Percentiles rank a stretch among this genome's conserved stretches.
Conservation (phyloP, 345 rosid genomes). For the Eutrema japonicum region DNA sequence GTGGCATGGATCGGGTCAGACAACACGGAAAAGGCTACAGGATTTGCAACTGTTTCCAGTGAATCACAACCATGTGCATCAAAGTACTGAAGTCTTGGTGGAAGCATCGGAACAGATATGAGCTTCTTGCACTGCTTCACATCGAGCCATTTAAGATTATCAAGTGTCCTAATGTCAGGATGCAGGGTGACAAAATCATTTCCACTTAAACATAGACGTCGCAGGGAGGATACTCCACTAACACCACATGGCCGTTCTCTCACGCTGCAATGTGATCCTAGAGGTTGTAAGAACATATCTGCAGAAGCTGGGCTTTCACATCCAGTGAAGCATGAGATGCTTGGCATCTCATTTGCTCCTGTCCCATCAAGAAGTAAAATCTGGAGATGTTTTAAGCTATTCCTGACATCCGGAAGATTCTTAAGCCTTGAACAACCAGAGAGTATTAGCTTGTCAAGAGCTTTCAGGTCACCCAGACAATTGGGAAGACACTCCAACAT, state of each 20-base stretch:
- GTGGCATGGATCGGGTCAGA: slow-evolving; percentile 21
- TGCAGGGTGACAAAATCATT: neutral
- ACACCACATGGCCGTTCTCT: neutral
- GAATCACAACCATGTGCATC: slow-evolving; percentile 9
- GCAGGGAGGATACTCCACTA: neutral
- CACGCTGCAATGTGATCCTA: neutral
- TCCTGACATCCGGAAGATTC: neutral
- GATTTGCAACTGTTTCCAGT: neutral
- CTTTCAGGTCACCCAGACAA: neutral
- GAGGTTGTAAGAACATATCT: neutral
- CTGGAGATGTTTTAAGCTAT: neutral
- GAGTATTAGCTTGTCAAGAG: slow-evolving; percentile 6
- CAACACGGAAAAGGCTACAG: neutral
- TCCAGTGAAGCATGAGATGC: neutral
- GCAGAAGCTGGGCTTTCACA: neutral
- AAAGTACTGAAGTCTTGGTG: slow-evolving; percentile 13
- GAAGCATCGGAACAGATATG: neutral
- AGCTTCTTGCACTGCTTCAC: slow-evolving; percentile 1
- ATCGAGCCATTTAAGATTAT: neutral
- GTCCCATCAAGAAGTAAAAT: neutral
- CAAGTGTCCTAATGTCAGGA: neutral
- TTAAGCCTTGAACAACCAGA: slow-evolving; percentile 14
- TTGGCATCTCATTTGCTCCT: neutral
- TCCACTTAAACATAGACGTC: slow-evolving; percentile 1
- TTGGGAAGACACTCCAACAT: slow-evolving; percentile 1